Evolutionary conservation across 352 stramenopile species (phyloP).

Genomic region (Globisporangium alternatum): DNA sequence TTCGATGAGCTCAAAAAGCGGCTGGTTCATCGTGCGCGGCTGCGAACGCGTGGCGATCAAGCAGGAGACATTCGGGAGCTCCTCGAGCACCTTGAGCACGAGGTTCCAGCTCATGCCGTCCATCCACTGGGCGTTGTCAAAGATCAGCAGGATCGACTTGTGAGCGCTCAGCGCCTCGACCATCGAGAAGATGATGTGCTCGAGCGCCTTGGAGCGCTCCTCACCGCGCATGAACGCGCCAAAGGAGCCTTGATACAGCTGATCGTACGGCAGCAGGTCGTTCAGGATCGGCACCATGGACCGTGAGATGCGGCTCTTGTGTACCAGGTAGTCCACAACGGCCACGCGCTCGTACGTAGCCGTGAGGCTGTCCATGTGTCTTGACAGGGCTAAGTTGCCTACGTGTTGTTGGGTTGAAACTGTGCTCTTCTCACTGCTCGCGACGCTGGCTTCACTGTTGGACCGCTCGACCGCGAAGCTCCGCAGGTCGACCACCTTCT

Average conservation of each 20-base stretch:
- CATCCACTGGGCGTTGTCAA: constrained; percentile 80
- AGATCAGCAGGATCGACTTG: constrained; percentile 64
- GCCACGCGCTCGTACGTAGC: constrained; percentile 36
- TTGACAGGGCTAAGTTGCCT: background rate
- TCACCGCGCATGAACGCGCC: constrained; percentile 34
- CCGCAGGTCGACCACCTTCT: background rate
- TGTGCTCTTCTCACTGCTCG: background rate
- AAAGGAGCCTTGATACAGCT: constrained; percentile 21
- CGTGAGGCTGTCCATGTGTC: constrained; percentile 9
- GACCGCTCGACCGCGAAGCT: background rate
- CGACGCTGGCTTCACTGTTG: background rate
- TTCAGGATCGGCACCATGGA: constrained; percentile 45
- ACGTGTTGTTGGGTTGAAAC: background rate
- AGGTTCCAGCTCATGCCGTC: constrained; percentile 60
- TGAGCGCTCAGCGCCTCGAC: constrained; percentile 43
- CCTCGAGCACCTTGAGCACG: constrained; percentile 50
- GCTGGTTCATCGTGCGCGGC: constrained; percentile 31
- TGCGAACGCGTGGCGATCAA: constrained; percentile 46
- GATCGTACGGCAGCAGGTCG: constrained; percentile 48
- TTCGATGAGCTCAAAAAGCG: constrained; percentile 43
- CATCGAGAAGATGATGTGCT: constrained; percentile 54
- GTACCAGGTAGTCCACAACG: constrained; percentile 56
- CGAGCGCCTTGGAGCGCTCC: constrained; percentile 42
- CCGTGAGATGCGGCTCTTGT: constrained; percentile 38
- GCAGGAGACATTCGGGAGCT: constrained; percentile 55